Evolutionary conservation across 768 basidiomycete genomes (phyloP).

Genomic region (Strobilomyces confusus): DNA sequence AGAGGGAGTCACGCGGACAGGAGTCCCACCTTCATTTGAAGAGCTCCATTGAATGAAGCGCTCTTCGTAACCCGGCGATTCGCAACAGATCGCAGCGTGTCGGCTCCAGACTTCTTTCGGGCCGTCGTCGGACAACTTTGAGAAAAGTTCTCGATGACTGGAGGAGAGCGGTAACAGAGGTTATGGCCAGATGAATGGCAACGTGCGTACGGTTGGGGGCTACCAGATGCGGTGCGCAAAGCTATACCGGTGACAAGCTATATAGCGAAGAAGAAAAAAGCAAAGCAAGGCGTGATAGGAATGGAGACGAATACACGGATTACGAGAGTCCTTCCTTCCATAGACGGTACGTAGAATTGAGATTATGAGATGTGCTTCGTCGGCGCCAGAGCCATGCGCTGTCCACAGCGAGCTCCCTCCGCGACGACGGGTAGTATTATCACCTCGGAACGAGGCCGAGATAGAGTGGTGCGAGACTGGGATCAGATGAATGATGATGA

Average conservation of each 20-base stretch:
- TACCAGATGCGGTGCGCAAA: conserved; percentile 1
- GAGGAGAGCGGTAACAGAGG: not conserved
- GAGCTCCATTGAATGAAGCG: not conserved
- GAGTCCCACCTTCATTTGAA: conserved; percentile 3
- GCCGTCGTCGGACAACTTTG: not conserved
- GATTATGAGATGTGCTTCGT: conserved; percentile 18
- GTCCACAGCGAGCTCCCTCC: conserved; percentile 5
- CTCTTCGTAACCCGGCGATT: conserved; percentile 1
- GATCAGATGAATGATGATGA: not conserved
- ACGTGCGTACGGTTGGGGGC: conserved; percentile 1
- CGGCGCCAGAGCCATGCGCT: not conserved
- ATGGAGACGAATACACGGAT: conserved; percentile 13
- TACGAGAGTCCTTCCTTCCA: conserved; percentile 15
- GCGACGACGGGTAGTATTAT: conserved; percentile 4
- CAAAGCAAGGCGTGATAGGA: conserved; percentile 2
- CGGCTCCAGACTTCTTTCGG: not conserved
- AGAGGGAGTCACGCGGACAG: conserved; percentile 1
- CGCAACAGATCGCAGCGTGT: not conserved
- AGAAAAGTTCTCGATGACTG: not conserved
- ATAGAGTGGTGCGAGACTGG: not conserved
- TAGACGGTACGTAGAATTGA: not conserved
- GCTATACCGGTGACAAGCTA: not conserved
- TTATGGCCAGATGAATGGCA: conserved; percentile 3
- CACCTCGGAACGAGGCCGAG: conserved; percentile 5
- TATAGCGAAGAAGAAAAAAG: not conserved